Conservation (phyloP, 768 basidiomycete species). For the Suillus paluster region DNA sequence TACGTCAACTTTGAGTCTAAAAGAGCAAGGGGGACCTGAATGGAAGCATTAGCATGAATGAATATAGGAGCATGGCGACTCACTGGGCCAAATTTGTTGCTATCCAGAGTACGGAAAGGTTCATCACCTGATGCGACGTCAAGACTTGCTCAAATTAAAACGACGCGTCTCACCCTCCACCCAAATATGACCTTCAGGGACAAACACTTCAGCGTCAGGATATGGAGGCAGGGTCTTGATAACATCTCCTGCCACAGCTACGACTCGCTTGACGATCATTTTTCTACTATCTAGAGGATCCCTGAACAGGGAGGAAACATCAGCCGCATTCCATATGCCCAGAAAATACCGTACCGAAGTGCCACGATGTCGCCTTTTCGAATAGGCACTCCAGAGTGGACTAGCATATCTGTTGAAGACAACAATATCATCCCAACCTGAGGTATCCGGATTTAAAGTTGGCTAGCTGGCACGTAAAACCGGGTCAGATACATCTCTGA, state of each 20-base stretch:
- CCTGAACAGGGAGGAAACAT: slow-evolving; percentile 37
- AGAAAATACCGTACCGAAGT: slow-evolving; percentile 47
- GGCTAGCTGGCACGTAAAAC: slow-evolving; percentile 52
- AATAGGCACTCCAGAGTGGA: slow-evolving; percentile 41
- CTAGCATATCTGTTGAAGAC: slow-evolving; percentile 60
- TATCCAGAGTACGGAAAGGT: slow-evolving; percentile 68
- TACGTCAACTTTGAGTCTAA: slow-evolving; percentile 54
- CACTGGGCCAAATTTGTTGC: slow-evolving; percentile 75
- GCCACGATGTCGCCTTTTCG: slow-evolving; percentile 68
- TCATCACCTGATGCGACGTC: slow-evolving; percentile 57
- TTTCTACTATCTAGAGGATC: slow-evolving; percentile 60
- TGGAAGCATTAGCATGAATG: background rate
- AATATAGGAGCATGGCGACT: slow-evolving; percentile 21
- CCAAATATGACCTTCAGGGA: slow-evolving; percentile 74
- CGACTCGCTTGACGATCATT: slow-evolving; percentile 66
- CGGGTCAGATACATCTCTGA: background rate
- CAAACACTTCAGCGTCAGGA: slow-evolving; percentile 51
- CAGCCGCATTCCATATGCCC: background rate
- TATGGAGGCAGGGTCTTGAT: slow-evolving; percentile 74
- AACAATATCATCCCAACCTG: slow-evolving; percentile 61
- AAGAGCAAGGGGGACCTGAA: slow-evolving; percentile 47
- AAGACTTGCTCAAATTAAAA: slow-evolving; percentile 1
- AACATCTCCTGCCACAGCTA: slow-evolving; percentile 64
- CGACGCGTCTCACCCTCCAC: slow-evolving; percentile 60
- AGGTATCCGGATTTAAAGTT: slow-evolving; percentile 75